phyloP scores from a whole-genome alignment of 306 rosid species.

The Rosa lucieae region DNA sequence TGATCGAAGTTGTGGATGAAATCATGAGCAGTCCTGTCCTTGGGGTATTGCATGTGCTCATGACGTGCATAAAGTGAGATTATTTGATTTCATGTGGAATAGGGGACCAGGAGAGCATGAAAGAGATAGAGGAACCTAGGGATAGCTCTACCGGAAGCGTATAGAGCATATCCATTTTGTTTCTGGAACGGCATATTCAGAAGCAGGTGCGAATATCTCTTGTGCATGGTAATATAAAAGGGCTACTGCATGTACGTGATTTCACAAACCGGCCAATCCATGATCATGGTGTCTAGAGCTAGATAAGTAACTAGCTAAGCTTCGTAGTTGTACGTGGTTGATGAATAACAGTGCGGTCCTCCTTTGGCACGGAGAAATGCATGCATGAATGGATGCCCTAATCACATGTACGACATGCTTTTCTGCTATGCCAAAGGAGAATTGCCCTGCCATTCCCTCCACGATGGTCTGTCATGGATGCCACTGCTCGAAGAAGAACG shows the following conservation, averaged over 20 bases:
- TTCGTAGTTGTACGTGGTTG: neutral
- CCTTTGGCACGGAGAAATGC: conserved; percentile 3
- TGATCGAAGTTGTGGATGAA: neutral
- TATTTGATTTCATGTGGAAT: neutral
- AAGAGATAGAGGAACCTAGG: neutral
- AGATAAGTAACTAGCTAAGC: neutral
- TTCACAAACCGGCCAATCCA: neutral
- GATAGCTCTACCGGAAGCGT: neutral
- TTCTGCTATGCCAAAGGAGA: conserved; percentile 16
- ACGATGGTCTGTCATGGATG: neutral
- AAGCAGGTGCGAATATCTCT: conserved; percentile 12
- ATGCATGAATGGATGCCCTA: neutral
- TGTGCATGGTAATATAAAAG: neutral
- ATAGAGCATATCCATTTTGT: conserved; percentile 3
- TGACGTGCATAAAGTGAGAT: neutral
- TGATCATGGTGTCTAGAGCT: conserved; percentile 3
- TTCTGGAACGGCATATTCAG: conserved; percentile 12
- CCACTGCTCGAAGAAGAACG: neutral
- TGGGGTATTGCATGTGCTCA: neutral
- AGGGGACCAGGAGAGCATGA: conserved; percentile 18
- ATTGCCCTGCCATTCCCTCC: conserved; percentile 15
- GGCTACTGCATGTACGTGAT: neutral
- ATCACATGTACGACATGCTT: neutral
- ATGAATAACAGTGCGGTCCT: conserved; percentile 12
- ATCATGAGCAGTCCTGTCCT: neutral